Evolutionary conservation across 2,329 filamentous ascomycete genomes (phyloP).

Genomic region (Verticillium albo-atrum): DNA sequence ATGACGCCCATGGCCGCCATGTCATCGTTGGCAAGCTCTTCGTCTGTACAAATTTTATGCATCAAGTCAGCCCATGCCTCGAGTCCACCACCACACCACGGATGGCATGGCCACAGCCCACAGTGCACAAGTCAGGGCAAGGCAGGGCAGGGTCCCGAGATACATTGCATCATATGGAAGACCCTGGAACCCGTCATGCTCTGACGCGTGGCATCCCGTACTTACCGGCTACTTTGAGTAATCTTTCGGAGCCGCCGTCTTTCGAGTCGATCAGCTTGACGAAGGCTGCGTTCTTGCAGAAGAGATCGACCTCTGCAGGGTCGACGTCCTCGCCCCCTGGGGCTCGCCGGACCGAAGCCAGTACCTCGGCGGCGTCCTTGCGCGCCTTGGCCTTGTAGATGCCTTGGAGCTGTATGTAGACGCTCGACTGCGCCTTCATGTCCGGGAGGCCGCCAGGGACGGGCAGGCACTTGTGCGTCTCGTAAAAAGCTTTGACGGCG

Average conservation of each 20-base stretch:
- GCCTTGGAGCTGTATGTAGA: conserved; percentile 87
- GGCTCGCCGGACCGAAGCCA: conserved; percentile 54
- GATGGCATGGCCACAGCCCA: neutral
- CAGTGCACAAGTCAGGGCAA: neutral
- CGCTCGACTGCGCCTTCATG: conserved; percentile 91
- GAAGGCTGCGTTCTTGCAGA: conserved; percentile 93
- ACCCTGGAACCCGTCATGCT: neutral
- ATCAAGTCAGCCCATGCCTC: conserved; percentile 1
- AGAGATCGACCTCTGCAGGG: conserved; percentile 75
- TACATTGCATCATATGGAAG: neutral
- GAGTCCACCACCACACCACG: neutral
- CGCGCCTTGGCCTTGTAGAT: conserved; percentile 89
- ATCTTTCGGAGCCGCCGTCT: conserved; percentile 35
- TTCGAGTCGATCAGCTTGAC: conserved; percentile 75
- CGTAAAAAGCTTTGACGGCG: conserved; percentile 74
- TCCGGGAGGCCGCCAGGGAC: conserved; percentile 86
- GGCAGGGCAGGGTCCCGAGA: neutral
- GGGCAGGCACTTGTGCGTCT: conserved; percentile 68
- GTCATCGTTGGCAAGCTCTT: conserved; percentile 51
- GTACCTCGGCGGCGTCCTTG: conserved; percentile 70
- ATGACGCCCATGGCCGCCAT: conserved; percentile 41
- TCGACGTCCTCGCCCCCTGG: conserved; percentile 52
- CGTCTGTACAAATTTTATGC: conserved; percentile 30
- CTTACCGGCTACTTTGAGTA: conserved; percentile 53
- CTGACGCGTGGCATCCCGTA: neutral